Percentiles rank a stretch among this genome's conserved stretches.
Evolutionary conservation across 129 eudicot genomes (phyloP).

Genomic region (Oenanthe sinensis): DNA sequence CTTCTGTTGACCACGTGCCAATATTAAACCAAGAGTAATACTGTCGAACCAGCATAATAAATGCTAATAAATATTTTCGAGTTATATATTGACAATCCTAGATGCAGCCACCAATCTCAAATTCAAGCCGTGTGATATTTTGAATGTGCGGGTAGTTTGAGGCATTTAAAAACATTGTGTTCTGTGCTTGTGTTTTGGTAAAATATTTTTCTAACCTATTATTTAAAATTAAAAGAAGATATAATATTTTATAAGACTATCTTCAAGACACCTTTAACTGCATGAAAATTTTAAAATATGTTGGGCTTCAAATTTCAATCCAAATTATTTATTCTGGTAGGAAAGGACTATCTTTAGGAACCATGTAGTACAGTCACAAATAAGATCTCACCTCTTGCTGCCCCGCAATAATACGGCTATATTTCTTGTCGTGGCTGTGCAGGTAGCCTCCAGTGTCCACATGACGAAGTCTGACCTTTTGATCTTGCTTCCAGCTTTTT

Average conservation of each 20-base stretch:
- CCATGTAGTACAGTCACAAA: neutral
- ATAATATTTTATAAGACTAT: neutral
- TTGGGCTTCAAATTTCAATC: neutral
- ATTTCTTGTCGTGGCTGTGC: conserved; percentile 96
- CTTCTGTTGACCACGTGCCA: neutral
- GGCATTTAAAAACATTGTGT: neutral
- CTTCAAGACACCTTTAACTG: neutral
- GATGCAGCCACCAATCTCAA: neutral
- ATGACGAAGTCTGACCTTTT: conserved; percentile 79
- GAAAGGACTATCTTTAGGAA: neutral
- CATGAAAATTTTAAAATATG: neutral
- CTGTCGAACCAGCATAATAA: neutral
- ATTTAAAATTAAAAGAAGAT: neutral
- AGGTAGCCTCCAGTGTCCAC: conserved; percentile 91
- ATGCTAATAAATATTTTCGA: neutral
- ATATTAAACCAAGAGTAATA: neutral
- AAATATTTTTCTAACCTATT: neutral
- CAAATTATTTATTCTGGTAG: neutral
- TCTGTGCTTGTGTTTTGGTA: neutral
- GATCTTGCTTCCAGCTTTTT: conserved; percentile 91
- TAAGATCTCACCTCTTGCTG: conserved; percentile 81
- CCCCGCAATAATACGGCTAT: conserved; percentile 81
- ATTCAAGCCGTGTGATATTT: neutral
- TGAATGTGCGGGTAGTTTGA: neutral
- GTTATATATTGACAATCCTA: neutral